These are phyloP conservation scores for Crepidotus variabilis DNA, from an alignment of 768 basidiomycete genomes.

Conservation along the genomic window DNA sequence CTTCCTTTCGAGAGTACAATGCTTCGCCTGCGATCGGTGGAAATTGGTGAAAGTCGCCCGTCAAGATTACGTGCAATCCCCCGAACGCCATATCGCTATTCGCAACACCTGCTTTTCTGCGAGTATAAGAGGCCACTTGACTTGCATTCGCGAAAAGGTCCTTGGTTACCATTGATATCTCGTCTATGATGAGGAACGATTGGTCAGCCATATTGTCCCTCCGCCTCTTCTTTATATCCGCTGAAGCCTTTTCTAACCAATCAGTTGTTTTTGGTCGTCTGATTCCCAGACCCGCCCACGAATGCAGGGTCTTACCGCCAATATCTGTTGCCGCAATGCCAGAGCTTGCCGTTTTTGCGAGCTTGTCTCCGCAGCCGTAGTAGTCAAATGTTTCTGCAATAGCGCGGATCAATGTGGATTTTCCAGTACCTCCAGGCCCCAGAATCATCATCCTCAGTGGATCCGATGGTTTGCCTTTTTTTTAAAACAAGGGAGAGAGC, in stretches of 20 bases:
- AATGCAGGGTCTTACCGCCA: constrained; percentile 28
- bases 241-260: constrained; percentile 4
- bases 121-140: constrained; percentile 10
- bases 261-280: neutral
- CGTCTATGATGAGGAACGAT: constrained; percentile 32
- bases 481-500: neutral
- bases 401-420: constrained; percentile 34
- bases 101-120: neutral
- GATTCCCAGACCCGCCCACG: constrained; percentile 16
- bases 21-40: constrained; percentile 27
- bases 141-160: constrained; percentile 17
- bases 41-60: constrained; percentile 44
- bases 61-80: constrained; percentile 34
- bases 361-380: neutral
- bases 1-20: neutral
- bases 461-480: neutral
- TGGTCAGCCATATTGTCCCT: constrained; percentile 8
- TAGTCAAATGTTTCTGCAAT: constrained; percentile 27
- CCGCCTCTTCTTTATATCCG: constrained; percentile 1
- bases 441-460: constrained; percentile 33
- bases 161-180: constrained; percentile 36
- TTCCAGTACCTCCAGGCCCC: constrained; percentile 42
- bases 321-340: constrained; percentile 26
- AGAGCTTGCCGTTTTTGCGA: constrained; percentile 37
- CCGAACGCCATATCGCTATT: constrained; percentile 23